Percentiles rank a stretch among this genome's conserved stretches.
Conservation (phyloP, 257 asterid genomes). For the Ajuga chamaepitys region DNA sequence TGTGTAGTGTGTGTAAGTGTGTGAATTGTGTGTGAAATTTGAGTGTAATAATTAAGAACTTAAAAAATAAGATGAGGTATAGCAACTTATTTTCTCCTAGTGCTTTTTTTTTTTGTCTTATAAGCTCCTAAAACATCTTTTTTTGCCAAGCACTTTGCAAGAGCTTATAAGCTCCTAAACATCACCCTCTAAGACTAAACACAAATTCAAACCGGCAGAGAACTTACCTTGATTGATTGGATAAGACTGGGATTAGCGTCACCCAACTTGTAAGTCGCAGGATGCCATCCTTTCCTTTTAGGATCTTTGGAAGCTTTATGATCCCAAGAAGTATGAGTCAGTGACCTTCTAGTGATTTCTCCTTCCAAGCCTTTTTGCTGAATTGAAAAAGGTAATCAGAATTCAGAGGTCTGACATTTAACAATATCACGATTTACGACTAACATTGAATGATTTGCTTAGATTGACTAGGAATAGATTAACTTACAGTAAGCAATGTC, state of each 20-base stretch:
- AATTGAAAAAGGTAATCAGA: slow-evolving; percentile 5
- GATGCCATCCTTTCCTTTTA: slow-evolving; percentile 94
- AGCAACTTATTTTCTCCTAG: no score
- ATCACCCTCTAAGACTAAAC: neutral
- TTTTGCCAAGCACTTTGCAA: no score
- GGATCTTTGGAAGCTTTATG: slow-evolving; percentile 57
- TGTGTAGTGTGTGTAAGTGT: no score
- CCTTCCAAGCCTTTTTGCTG: slow-evolving; percentile 75
- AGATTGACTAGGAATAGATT: neutral
- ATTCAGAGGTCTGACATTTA: no score
- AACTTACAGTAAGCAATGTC: slow-evolving; percentile 83
- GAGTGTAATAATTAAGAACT: no score
- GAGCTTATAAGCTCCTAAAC: no score
- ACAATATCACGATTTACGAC: slow-evolving; percentile 2
- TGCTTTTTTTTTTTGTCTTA: no score
- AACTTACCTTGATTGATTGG: slow-evolving; percentile 77
- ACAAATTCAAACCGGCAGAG: neutral
- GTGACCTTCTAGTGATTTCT: slow-evolving; percentile 74
- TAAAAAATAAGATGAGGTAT: no score
- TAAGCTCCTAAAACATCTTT: no score
- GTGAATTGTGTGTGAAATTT: no score
- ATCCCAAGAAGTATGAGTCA: slow-evolving; percentile 94
- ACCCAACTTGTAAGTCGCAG: slow-evolving; percentile 77
- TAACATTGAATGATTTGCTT: neutral
- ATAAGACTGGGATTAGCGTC: slow-evolving; percentile 73